phyloP scores from a whole-genome alignment of 208 protist species.

The Balamuthia mandrillaris region DNA sequence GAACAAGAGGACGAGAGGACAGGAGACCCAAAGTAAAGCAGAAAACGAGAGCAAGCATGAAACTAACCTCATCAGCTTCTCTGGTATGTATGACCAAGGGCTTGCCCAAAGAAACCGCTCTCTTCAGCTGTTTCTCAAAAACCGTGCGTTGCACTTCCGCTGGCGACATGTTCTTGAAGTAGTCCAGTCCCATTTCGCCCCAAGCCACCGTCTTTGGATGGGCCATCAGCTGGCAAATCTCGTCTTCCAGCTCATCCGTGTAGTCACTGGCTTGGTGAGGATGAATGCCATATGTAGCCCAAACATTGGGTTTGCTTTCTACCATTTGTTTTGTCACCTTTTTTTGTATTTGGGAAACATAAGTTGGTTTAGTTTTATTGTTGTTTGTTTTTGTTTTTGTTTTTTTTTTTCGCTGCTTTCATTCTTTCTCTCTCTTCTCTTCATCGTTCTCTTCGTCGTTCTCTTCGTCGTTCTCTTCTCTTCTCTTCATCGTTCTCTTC shows the following conservation, averaged over 20 bases:
- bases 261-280: not conserved
- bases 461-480: no score
- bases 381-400: no score
- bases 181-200: not conserved
- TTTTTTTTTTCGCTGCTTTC: no score
- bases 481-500: no score
- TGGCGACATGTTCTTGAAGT: constrained; percentile 11
- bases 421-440: no score
- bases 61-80: not conserved
- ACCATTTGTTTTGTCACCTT: no score
- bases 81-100: constrained; percentile 1
- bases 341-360: no score
- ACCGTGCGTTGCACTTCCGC: not conserved
- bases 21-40: not conserved
- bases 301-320: no score
- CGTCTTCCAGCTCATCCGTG: not conserved
- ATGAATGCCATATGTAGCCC: not conserved
- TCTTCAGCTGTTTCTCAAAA: not conserved
- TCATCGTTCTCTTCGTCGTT: no score
- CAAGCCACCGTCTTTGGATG: not conserved
- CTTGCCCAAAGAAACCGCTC: not conserved
- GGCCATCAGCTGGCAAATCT: not conserved
- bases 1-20: no score
- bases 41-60: not conserved
- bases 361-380: no score